Conservation (phyloP, 139 green algal species). For the Chlamydomonas sp. region DNA sequence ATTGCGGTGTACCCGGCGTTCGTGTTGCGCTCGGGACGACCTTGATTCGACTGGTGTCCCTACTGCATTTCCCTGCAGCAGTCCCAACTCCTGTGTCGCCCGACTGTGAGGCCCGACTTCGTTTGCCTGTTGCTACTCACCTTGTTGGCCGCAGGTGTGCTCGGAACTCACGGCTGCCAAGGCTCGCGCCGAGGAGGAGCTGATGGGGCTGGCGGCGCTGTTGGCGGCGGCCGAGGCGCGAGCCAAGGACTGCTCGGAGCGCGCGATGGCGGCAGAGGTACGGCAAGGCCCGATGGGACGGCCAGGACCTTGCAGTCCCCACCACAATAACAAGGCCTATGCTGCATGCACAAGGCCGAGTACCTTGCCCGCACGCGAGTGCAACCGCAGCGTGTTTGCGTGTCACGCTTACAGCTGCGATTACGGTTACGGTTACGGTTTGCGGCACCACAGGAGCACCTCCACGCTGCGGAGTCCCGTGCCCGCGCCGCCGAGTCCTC, state of each 20-base stretch:
- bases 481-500: conserved; percentile 43
- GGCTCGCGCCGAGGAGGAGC: conserved; percentile 58
- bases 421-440: background rate
- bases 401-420: no score
- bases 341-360: no score
- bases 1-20: no score
- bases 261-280: conserved; percentile 37
- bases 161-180: conserved; percentile 51
- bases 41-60: no score
- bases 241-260: conserved; percentile 38
- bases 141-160: conserved; percentile 38
- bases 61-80: no score
- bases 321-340: no score
- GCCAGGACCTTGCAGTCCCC: no score
- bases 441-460: background rate
- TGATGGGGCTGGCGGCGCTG: conserved; percentile 56
- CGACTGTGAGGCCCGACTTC: no score
- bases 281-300: background rate
- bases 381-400: no score
- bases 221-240: conserved; percentile 55
- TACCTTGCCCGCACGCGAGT: no score
- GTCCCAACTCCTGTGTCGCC: no score
- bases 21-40: no score
- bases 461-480: conserved; percentile 25
- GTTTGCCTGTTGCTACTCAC: background rate